Evolutionary conservation across 1,139 yeast species (phyloP), one percentile per base, ranked within the genome.

Genomic region (Hanseniaspora sp.): DNA sequence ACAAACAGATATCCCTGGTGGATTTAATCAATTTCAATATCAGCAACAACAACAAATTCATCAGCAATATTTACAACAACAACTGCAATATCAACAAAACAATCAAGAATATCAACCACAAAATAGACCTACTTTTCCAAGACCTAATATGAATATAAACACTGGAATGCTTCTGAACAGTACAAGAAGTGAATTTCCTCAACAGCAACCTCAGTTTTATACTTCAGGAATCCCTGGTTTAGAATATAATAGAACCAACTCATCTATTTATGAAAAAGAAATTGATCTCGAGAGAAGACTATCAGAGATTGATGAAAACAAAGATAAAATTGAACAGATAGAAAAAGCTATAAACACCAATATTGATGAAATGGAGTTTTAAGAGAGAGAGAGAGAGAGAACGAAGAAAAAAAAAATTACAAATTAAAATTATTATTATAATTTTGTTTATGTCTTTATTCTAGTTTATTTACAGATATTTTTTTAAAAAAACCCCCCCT

Each of bases 1-100:
- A 4, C 54, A 51, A 28, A 51, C 54, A 9, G 54, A 51, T 39
- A 51, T 51, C 45, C 54, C 54, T 28, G 54, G 54, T 33, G 54
- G 54, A 38, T 51, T 43, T 42, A 45, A 51, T 38, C 54, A 51
- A 28, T 34, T 44, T 15, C 37, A 39, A 7, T 46, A 48, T 13
- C 49, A 43, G 9, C 39, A 45, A 3, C 31, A 28, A 12, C 38
- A 33, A n/a, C 34, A 39, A 18, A 29, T 48, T 41, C 53, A 48
- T 9, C 46, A 51, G 9, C 54, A 51, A 17, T 51, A 51, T 33
- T n/a, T 51, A 3, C 48, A 45, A 12, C 54, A 51, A 13, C 54
- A 51, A 17, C 45, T 44, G 3, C 45, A 51, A 30, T 51, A 51
- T 17, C 54, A 51, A 45, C 41, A 37, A 45, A 43, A 44, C 2